Evolutionary conservation across 495 filamentous ascomycete genomes (phyloP).

Genomic region (Penicillium steckii): DNA sequence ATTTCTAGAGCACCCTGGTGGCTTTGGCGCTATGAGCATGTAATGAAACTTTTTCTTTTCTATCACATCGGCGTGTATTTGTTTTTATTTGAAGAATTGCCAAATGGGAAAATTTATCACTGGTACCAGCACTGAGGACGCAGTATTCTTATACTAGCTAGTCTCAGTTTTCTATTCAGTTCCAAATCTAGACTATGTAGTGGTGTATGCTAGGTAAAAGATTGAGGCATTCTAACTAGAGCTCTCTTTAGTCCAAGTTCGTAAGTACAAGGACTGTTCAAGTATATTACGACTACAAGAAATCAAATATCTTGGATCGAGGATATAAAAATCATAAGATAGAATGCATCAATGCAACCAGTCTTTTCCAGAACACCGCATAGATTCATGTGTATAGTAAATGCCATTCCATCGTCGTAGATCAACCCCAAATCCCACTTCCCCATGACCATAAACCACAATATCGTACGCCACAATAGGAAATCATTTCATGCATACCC

Average conservation of each 20-base stretch:
- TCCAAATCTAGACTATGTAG: too few species aligned
- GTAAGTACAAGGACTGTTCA: too few species aligned
- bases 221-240: too few species aligned
- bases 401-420: not conserved
- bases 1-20: constrained; percentile 8
- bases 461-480: not conserved
- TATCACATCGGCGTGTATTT: constrained; percentile 27
- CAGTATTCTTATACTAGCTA: too few species aligned
- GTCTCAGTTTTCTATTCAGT: too few species aligned
- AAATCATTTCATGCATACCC: not conserved
- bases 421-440: not conserved
- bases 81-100: constrained; percentile 17
- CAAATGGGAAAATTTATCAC: constrained; percentile 19
- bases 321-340: not conserved
- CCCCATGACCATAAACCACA: not conserved
- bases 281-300: too few species aligned
- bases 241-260: too few species aligned
- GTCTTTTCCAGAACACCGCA: constrained; percentile 13
- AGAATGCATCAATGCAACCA: constrained; percentile 10
- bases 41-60: constrained; percentile 24
- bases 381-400: constrained; percentile 15
- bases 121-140: not conserved
- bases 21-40: constrained; percentile 30
- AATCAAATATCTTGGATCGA: not conserved
- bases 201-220: too few species aligned